Conservation (phyloP, 257 asterid genomes). For the Solanum medicagineum region DNA sequence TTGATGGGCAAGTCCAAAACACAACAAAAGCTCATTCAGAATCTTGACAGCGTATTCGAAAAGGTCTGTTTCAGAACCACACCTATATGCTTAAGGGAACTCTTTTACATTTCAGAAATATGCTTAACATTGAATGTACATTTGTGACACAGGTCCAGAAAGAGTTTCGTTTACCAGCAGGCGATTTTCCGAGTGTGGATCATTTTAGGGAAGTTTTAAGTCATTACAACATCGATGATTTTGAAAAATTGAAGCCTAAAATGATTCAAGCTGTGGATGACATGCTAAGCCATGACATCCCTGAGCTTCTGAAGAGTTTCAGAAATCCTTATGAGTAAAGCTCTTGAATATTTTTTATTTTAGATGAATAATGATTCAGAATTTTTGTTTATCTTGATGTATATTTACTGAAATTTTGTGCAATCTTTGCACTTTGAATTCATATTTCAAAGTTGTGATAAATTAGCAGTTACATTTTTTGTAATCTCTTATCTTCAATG, state of each 20-base stretch:
- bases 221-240: conserved; percentile 60
- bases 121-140: background rate
- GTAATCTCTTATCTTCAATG: background rate
- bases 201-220: conserved; percentile 47
- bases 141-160: conserved; percentile 47
- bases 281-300: conserved; percentile 86
- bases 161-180: conserved; percentile 64
- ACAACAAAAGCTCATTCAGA: conserved; percentile 45
- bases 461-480: background rate
- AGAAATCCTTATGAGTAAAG: conserved; percentile 60
- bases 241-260: conserved; percentile 79
- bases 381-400: background rate
- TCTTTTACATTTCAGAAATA: background rate
- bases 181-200: conserved; percentile 77
- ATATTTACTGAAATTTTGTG: background rate
- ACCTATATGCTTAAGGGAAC: background rate
- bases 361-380: background rate
- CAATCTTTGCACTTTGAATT: background rate
- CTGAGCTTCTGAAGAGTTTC: conserved; percentile 54
- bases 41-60: conserved; percentile 50
- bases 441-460: background rate
- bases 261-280: conserved; percentile 68
- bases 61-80: conserved; percentile 29
- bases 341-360: background rate
- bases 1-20: conserved; percentile 77